Percentiles rank a stretch among this genome's conserved stretches.
These are phyloP conservation scores for Penicillium freii DNA, from an alignment of 2,329 filamentous ascomycete genomes.

Conservation along the genomic window DNA sequence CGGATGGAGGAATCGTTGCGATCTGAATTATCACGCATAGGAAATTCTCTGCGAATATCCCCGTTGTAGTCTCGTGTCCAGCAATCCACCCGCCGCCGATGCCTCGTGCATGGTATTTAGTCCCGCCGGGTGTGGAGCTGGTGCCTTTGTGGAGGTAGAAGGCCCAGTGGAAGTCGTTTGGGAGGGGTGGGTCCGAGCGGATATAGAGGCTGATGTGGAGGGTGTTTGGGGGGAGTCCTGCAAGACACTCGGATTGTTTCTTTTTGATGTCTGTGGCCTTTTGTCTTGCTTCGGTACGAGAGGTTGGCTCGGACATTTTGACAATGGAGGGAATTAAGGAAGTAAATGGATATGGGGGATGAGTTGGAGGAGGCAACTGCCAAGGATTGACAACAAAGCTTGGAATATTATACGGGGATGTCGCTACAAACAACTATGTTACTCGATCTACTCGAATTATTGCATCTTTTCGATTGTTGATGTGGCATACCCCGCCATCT, in stretches of 20 bases:
- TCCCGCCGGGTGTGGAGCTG: neutral
- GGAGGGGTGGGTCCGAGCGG: slow-evolving; percentile 4
- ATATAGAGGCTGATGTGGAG: slow-evolving; percentile 4
- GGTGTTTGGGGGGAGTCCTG: neutral
- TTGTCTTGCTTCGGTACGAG: neutral
- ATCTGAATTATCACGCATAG: slow-evolving; percentile 1
- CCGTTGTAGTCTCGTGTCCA: slow-evolving; percentile 10
- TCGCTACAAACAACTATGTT: neutral
- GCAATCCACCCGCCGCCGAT: slow-evolving; percentile 5
- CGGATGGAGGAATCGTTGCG: neutral
- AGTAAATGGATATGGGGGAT: neutral
- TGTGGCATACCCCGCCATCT: too few relatives aligned
- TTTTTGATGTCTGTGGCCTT: neutral
- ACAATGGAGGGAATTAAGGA: neutral
- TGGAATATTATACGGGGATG: neutral
- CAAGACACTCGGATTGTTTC: neutral
- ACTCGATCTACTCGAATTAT: too few relatives aligned
- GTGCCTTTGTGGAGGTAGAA: slow-evolving; percentile 10
- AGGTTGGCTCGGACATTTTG: neutral
- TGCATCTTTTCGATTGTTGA: too few relatives aligned
- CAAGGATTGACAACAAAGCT: neutral
- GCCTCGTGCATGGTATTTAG: slow-evolving; percentile 11
- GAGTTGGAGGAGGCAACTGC: neutral
- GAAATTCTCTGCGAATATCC: neutral
- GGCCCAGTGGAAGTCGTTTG: slow-evolving; percentile 15